These are phyloP conservation scores for Wickerhamiella kurtzmanii DNA, from an alignment of 805 yeast species.

Conservation along the genomic window DNA sequence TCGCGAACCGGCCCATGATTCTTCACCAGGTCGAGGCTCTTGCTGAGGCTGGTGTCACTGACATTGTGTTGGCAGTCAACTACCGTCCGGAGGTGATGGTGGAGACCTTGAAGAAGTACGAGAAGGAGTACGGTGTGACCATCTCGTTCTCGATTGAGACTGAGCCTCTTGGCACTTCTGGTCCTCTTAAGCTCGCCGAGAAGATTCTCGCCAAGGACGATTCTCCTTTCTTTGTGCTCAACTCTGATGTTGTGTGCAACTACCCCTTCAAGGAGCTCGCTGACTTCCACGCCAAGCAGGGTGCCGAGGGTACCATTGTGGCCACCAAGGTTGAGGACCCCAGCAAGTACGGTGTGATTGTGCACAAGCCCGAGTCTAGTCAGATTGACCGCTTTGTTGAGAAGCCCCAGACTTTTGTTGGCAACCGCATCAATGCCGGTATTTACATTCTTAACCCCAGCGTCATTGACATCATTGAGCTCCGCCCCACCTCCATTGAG, in stretches of 20 bases:
- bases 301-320: conserved; percentile 96
- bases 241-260: conserved; percentile 97
- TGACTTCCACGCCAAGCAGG: conserved; percentile 86
- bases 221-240: conserved; percentile 91
- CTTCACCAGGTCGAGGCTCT: conserved; percentile 96
- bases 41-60: conserved; percentile 97
- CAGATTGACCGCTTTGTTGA: conserved; percentile 97
- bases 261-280: conserved; percentile 92
- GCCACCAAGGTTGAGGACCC: conserved; percentile 99
- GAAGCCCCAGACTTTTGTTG: conserved; percentile 98
- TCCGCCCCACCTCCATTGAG: conserved; percentile 98
- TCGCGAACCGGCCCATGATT: conserved; percentile 98
- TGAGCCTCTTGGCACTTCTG: conserved; percentile 99
- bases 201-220: conserved; percentile 84
- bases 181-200: conserved; percentile 96
- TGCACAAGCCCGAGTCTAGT: conserved; percentile 88
- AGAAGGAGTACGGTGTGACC: conserved; percentile 81
- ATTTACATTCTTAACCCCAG: conserved; percentile 94
- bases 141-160: conserved; percentile 97
- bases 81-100: conserved; percentile 99
- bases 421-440: conserved; percentile 99
- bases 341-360: conserved; percentile 98
- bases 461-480: conserved; percentile 89
- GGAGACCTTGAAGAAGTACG: conserved; percentile 84
- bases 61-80: conserved; percentile 95